These are phyloP conservation scores for Fusarium multiceps DNA, from an alignment of 2,329 filamentous ascomycete genomes.

Conservation along the genomic window DNA sequence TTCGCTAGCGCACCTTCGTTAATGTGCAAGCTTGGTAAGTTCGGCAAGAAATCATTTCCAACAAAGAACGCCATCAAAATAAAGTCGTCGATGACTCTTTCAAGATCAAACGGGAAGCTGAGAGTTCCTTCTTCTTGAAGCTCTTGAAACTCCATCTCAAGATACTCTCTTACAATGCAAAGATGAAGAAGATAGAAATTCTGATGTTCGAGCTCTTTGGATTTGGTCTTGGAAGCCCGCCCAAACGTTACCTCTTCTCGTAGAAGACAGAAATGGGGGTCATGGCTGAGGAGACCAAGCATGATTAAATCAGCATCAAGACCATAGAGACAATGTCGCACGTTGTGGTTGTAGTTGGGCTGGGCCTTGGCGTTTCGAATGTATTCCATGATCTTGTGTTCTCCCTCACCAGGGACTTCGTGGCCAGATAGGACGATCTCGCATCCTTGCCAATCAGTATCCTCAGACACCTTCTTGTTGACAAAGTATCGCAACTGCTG, in stretches of 20 bases:
- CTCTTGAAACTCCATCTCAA: conserved; percentile 97
- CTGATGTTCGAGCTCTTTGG: conserved; percentile 96
- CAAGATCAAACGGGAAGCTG: conserved; percentile 87
- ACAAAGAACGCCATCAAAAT: conserved; percentile 99
- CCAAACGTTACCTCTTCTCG: conserved; percentile 99
- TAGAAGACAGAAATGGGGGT: conserved; percentile 96
- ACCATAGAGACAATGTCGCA: conserved; percentile 96
- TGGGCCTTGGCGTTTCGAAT: conserved; percentile 98
- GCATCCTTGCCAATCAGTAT: conserved; percentile 96
- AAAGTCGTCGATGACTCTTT: conserved; percentile 98
- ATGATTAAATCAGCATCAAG: conserved; percentile 98
- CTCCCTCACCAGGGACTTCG: conserved; percentile 96
- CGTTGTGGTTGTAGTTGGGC: conserved; percentile 89
- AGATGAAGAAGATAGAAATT: conserved; percentile 98
- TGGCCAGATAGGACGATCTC: conserved; percentile 97
- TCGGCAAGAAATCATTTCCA: conserved; percentile 98
- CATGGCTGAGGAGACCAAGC: conserved; percentile 95
- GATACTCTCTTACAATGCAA: conserved; percentile 95
- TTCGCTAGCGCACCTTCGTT: conserved; percentile 96
- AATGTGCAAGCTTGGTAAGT: conserved; percentile 95
- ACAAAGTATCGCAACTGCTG: conserved; percentile 97
- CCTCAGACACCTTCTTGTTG: conserved; percentile 98
- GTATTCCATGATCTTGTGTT: conserved; percentile 99
- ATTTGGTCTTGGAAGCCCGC: conserved; percentile 85
- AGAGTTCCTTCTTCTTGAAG: conserved; percentile 79